Percentiles rank a stretch among this genome's conserved stretches.
Evolutionary conservation across 1,284 basidiomycete species (phyloP).

Genomic region (Microbotryomycetes sp.): DNA sequence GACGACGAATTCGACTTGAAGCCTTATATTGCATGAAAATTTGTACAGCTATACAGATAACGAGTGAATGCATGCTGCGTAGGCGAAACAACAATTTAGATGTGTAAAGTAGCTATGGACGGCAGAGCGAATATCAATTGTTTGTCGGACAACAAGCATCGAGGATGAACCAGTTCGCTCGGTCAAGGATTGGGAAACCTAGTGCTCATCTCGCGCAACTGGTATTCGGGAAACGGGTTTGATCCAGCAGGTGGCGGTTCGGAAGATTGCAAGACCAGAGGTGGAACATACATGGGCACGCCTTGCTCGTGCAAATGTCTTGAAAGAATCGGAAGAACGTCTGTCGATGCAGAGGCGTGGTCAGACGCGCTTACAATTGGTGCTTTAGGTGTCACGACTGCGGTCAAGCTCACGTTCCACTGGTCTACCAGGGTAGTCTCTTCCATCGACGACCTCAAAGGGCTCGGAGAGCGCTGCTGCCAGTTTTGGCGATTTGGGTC

Average conservation of each 20-base stretch:
- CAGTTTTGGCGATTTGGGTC: conserved; percentile 45
- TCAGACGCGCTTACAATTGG: background rate
- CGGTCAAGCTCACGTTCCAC: conserved; percentile 23
- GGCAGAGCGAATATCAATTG: too few species aligned
- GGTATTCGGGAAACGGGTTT: conserved; percentile 19
- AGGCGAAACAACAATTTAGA: too few species aligned
- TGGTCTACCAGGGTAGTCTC: conserved; percentile 59
- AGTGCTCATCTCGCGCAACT: background rate
- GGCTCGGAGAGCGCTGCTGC: conserved; percentile 60
- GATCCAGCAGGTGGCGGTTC: conserved; percentile 15
- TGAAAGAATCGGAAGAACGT: conserved; percentile 47
- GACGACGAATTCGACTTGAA: too few species aligned
- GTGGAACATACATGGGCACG: conserved; percentile 56
- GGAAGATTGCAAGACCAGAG: conserved; percentile 15
- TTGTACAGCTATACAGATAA: too few species aligned
- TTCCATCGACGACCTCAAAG: conserved; percentile 67
- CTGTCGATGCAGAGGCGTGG: conserved; percentile 2
- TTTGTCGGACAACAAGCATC: too few species aligned
- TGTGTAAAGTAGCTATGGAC: too few species aligned
- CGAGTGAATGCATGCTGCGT: too few species aligned
- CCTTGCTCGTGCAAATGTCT: conserved; percentile 70
- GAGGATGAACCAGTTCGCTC: too few species aligned
- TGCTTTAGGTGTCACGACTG: background rate
- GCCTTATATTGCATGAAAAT: too few species aligned
- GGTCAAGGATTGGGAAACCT: too few species aligned